Conservation (phyloP, 192 early-diverging fungal genomes). For the Linnemannia elongata region DNA sequence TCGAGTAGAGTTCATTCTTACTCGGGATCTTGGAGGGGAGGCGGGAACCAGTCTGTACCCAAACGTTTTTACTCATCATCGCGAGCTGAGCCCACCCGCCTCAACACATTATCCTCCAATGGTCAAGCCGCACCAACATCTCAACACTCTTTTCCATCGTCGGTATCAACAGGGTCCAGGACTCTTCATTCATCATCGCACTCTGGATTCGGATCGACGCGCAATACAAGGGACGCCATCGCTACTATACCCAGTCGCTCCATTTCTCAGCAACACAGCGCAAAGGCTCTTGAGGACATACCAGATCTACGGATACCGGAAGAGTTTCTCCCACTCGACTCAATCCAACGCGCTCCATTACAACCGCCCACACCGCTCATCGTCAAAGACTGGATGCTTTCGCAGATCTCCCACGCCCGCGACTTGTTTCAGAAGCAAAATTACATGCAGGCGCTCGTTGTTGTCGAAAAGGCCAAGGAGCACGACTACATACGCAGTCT, state of each 20-base stretch:
- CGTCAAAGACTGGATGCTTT: conserved; percentile 36
- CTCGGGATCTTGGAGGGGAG: neutral
- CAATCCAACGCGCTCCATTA: neutral
- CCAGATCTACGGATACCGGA: conserved; percentile 31
- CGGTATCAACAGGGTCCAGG: neutral
- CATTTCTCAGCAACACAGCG: conserved; percentile 33
- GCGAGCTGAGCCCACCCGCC: neutral
- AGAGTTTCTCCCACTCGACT: conserved; percentile 29
- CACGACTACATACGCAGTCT: conserved; percentile 33
- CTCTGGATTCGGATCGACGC: neutral
- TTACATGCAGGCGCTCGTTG: conserved; percentile 37
- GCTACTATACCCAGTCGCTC: conserved; percentile 34
- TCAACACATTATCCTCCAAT: neutral
- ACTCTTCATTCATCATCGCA: neutral
- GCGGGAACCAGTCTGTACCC: neutral
- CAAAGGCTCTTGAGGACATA: conserved; percentile 27
- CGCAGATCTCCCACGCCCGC: conserved; percentile 22
- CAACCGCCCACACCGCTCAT: neutral
- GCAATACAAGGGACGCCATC: neutral
- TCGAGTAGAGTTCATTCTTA: neutral
- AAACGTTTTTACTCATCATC: neutral
- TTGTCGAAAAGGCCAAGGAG: conserved; percentile 29
- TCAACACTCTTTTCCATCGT: neutral
- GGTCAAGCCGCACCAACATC: neutral
- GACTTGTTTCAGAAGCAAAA: conserved; percentile 37